Conservation (phyloP, 164 flowering plant species). For the Vitis labrusca region DNA sequence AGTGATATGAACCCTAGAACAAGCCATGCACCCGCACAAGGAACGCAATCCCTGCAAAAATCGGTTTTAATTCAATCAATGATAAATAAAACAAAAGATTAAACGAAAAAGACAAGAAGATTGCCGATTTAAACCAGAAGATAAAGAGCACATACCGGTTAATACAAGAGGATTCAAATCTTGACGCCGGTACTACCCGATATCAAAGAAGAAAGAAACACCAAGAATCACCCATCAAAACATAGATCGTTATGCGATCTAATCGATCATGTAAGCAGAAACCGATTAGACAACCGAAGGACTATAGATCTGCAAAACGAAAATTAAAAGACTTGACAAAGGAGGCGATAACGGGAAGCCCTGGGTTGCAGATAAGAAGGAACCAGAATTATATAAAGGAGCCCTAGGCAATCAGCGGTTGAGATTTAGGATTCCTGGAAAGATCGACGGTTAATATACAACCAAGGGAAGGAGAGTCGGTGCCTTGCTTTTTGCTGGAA, state of each 20-base stretch:
- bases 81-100: too few species aligned
- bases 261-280: background rate
- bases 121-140: too few species aligned
- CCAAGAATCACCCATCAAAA: background rate
- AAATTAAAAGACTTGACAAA: background rate
- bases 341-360: background rate
- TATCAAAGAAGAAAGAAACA: too few species aligned
- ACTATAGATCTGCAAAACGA: slow-evolving; percentile 3
- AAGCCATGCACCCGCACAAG: too few species aligned
- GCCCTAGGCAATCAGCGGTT: background rate
- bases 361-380: too few species aligned
- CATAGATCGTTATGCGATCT: slow-evolving; percentile 8
- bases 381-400: background rate
- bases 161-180: too few species aligned
- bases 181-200: too few species aligned
- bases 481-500: background rate
- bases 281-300: background rate
- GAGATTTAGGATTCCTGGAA: background rate
- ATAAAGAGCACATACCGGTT: too few species aligned
- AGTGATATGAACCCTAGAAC: too few species aligned
- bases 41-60: too few species aligned
- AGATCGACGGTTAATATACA: background rate
- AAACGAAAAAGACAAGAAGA: too few species aligned
- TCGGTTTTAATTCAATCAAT: too few species aligned
- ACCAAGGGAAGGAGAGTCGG: background rate